Evolutionary conservation across 2,329 filamentous ascomycete species (phyloP).

Genomic region (Neonectria sp.): DNA sequence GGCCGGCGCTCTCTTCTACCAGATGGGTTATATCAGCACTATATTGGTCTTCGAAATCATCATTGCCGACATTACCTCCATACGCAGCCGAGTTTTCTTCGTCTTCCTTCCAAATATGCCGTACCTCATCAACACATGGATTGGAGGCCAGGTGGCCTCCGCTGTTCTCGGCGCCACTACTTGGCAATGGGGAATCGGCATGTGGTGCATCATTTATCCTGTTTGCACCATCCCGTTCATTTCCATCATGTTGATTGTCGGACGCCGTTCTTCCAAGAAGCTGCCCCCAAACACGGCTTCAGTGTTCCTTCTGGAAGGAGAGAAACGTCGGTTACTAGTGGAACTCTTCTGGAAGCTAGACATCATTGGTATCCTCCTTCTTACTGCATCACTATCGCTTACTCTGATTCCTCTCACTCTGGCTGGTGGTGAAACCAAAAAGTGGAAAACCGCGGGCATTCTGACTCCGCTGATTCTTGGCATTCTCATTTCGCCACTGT

Average conservation of each 20-base stretch:
- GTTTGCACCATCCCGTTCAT: constrained; percentile 69
- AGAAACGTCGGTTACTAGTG: neutral
- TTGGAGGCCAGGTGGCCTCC: constrained; percentile 58
- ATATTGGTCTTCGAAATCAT: constrained; percentile 76
- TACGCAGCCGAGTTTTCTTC: constrained; percentile 72
- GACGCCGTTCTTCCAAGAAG: constrained; percentile 63
- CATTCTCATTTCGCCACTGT: constrained; percentile 62
- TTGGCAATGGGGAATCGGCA: constrained; percentile 76
- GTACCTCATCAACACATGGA: constrained; percentile 74
- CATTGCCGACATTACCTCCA: constrained; percentile 73
- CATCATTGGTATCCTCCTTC: constrained; percentile 64
- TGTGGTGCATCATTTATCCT: constrained; percentile 73
- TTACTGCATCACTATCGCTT: constrained; percentile 65
- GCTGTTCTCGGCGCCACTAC: constrained; percentile 58
- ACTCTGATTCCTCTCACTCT: constrained; percentile 66
- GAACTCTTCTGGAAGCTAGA: constrained; percentile 43
- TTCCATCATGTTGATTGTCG: constrained; percentile 65
- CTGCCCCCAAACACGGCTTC: constrained; percentile 26
- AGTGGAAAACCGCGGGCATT: constrained; percentile 59
- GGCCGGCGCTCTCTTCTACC: constrained; percentile 73
- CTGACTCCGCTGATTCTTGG: constrained; percentile 66
- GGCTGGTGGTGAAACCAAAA: constrained; percentile 48
- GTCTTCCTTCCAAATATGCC: constrained; percentile 72
- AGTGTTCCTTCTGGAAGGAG: constrained; percentile 6
- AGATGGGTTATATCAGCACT: constrained; percentile 70